Evolutionary conservation across 352 stramenopile genomes (phyloP).

Genomic region (Pythium utonaiense): DNA sequence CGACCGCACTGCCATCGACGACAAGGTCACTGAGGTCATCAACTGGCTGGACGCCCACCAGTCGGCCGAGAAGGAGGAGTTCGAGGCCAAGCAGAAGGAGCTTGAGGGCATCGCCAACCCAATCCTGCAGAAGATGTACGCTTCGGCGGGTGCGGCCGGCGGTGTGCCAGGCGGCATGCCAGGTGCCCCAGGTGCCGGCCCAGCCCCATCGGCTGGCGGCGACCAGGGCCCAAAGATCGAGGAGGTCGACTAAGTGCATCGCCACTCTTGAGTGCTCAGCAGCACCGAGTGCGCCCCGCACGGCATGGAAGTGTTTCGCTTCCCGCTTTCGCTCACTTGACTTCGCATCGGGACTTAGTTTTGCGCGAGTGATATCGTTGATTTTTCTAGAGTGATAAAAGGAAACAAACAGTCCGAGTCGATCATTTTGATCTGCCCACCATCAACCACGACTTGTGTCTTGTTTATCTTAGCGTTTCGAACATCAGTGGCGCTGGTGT

Average conservation of each 20-base stretch:
- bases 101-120: constrained; percentile 98
- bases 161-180: constrained; percentile 22
- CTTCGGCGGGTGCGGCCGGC: constrained; percentile 61
- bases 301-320: background rate
- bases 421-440: background rate
- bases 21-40: constrained; percentile 96
- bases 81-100: constrained; percentile 98
- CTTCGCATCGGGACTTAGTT: constrained; percentile 2
- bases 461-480: no score
- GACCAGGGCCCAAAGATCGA: constrained; percentile 64
- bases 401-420: background rate
- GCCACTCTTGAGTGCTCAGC: background rate
- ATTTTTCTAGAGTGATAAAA: constrained; percentile 3
- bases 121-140: constrained; percentile 98
- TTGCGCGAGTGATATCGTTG: constrained; percentile 1
- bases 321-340: constrained; percentile 2
- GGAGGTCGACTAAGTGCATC: constrained; percentile 58
- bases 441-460: background rate
- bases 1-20: constrained; percentile 88
- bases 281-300: background rate
- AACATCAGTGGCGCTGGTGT: no score
- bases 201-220: constrained; percentile 21
- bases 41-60: constrained; percentile 99
- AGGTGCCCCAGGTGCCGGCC: constrained; percentile 18
- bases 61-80: constrained; percentile 98